Percentiles rank a stretch among this genome's conserved stretches.
Conservation (phyloP, 2,329 filamentous ascomycete genomes). For the Sclerotinia borealis region DNA sequence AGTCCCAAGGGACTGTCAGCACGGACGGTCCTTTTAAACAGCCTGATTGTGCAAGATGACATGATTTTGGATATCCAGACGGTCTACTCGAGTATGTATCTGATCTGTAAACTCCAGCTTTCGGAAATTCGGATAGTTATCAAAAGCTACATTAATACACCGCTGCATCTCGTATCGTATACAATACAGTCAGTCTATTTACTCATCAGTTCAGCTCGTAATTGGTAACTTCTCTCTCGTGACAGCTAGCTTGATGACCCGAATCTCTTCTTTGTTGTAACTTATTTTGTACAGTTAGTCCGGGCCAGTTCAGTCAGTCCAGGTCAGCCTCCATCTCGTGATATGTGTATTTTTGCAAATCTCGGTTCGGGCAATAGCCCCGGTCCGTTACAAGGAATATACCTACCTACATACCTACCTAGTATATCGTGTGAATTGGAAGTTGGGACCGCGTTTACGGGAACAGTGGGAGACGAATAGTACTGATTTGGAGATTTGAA, state of each 20-base stretch:
- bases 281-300: background rate
- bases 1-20: background rate
- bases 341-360: background rate
- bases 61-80: slow-evolving; percentile 1
- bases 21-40: background rate
- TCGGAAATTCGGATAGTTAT: background rate
- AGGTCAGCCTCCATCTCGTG: background rate
- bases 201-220: background rate
- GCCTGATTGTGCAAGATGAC: background rate
- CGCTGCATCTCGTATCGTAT: background rate
- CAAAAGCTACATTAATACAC: background rate
- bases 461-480: background rate
- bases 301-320: too few relatives aligned
- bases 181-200: background rate
- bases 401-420: too few relatives aligned
- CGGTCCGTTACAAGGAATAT: background rate
- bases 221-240: background rate
- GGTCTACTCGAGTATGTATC: background rate
- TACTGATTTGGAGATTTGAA: slow-evolving; percentile 1
- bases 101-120: background rate
- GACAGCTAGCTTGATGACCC: background rate
- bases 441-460: background rate
- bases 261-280: background rate
- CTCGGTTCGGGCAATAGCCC: background rate
- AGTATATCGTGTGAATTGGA: background rate